Evolutionary conservation across 2,329 filamentous ascomycete species (phyloP).

Genomic region (Pseudogymnoascus sp.): DNA sequence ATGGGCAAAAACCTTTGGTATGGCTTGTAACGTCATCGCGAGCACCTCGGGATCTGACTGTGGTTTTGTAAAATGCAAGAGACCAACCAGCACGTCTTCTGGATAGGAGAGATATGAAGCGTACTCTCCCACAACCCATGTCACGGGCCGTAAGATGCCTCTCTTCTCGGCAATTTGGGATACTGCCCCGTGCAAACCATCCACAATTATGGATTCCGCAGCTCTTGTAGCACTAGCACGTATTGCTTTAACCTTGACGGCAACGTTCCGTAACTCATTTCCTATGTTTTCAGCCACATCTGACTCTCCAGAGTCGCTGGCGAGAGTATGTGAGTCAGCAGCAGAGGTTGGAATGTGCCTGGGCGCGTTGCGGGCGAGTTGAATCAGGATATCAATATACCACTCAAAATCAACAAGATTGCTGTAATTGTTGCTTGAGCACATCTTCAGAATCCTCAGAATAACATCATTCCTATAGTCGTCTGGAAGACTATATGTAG

Average conservation of each 20-base stretch:
- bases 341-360: constrained; percentile 27
- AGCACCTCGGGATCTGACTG: constrained; percentile 55
- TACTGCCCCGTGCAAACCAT: constrained; percentile 44
- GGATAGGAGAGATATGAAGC: constrained; percentile 61
- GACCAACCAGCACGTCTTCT: constrained; percentile 61
- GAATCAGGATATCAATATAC: constrained; percentile 86
- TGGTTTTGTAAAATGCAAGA: constrained; percentile 57
- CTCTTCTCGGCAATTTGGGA: constrained; percentile 48
- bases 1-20: constrained; percentile 73
- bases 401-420: constrained; percentile 90
- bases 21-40: constrained; percentile 72
- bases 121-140: constrained; percentile 88
- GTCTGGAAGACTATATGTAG: constrained; percentile 52
- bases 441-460: constrained; percentile 76
- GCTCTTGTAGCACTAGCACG: constrained; percentile 72
- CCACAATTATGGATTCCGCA: constrained; percentile 64
- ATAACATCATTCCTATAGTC: constrained; percentile 83
- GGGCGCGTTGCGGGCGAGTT: constrained; percentile 67
- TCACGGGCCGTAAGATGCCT: constrained; percentile 64
- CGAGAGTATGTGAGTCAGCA: constrained; percentile 11
- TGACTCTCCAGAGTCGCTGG: constrained; percentile 17
- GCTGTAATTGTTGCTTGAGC: constrained; percentile 77
- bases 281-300: constrained; percentile 64
- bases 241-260: constrained; percentile 82
- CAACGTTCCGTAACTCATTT: constrained; percentile 77